Percentiles rank a stretch among this genome's conserved stretches.
Evolutionary conservation across 2,329 filamentous ascomycete species (phyloP).

Genomic region (Colletotrichum sp.): DNA sequence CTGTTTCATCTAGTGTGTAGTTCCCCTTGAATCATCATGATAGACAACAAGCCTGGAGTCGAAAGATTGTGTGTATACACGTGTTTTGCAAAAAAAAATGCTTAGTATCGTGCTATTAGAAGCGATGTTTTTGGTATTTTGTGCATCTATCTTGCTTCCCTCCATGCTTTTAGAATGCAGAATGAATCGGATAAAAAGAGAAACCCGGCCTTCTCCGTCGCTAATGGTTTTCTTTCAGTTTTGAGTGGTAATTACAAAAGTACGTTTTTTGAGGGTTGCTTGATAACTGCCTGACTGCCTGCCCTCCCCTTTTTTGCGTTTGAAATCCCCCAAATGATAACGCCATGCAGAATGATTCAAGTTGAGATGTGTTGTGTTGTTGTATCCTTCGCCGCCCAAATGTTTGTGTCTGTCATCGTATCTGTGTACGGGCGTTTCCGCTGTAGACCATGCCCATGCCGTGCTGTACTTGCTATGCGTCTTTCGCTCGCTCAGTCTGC

Average conservation of each 20-base stretch:
- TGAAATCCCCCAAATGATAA: not conserved
- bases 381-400: not conserved
- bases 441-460: not conserved
- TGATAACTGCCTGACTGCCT: not conserved
- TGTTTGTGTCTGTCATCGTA: not conserved
- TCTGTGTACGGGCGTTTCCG: not conserved
- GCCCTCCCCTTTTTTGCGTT: not conserved
- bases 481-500: not conserved
- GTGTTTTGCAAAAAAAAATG: not conserved
- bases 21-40: not conserved
- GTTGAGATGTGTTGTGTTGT: constrained; percentile 2
- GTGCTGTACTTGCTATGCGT: not conserved
- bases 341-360: constrained; percentile 11
- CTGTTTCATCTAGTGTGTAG: not conserved
- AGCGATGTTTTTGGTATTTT: not conserved
- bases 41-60: not conserved
- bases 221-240: not conserved
- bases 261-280: not conserved
- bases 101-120: not conserved
- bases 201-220: not conserved
- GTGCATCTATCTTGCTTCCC: not conserved
- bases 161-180: not conserved
- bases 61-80: not conserved
- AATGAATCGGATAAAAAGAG: not conserved
- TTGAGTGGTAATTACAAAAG: not conserved